Conservation (phyloP, 2,329 filamentous ascomycete genomes). For the Verticillium nubilum region DNA sequence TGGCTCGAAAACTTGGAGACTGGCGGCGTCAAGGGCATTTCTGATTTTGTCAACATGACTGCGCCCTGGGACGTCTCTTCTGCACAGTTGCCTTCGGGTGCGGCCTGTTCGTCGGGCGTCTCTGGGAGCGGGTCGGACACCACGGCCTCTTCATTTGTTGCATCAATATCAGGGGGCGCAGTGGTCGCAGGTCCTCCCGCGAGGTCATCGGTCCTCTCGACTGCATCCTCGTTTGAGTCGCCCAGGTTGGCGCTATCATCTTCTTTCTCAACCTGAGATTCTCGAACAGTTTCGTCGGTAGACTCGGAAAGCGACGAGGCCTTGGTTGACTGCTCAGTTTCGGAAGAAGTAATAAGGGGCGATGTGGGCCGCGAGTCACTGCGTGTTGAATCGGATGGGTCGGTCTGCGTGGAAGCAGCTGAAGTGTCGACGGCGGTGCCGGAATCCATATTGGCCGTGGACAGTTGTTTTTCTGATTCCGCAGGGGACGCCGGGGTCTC, state of each 20-base stretch:
- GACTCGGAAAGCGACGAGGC: constrained; percentile 60
- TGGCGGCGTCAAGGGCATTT: constrained; percentile 5
- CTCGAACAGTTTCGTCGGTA: constrained; percentile 52
- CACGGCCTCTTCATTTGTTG: too few relatives aligned
- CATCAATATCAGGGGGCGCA: too few relatives aligned
- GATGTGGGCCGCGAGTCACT: constrained; percentile 55
- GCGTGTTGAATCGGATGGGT: constrained; percentile 41
- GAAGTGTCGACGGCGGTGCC: constrained; percentile 44
- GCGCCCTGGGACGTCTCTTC: neutral
- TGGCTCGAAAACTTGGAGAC: constrained; percentile 6
- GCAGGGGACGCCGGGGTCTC: constrained; percentile 14
- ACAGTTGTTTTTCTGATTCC: constrained; percentile 26
- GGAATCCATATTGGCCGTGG: constrained; percentile 46
- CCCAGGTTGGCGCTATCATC: neutral
- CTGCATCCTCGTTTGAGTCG: constrained; percentile 2
- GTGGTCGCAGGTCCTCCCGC: too few relatives aligned
- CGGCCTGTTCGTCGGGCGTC: neutral
- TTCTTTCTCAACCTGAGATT: constrained; percentile 24
- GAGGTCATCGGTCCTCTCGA: too few relatives aligned
- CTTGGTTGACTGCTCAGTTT: constrained; percentile 54
- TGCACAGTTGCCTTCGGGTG: too few relatives aligned
- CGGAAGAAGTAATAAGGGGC: constrained; percentile 46
- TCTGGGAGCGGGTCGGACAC: too few relatives aligned
- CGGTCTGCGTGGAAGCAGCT: constrained; percentile 35
- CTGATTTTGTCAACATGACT: neutral